Percentiles rank a stretch among this genome's conserved stretches.
Evolutionary conservation across 306 rosid species (phyloP).

Genomic region (Astragalus membranaceus): DNA sequence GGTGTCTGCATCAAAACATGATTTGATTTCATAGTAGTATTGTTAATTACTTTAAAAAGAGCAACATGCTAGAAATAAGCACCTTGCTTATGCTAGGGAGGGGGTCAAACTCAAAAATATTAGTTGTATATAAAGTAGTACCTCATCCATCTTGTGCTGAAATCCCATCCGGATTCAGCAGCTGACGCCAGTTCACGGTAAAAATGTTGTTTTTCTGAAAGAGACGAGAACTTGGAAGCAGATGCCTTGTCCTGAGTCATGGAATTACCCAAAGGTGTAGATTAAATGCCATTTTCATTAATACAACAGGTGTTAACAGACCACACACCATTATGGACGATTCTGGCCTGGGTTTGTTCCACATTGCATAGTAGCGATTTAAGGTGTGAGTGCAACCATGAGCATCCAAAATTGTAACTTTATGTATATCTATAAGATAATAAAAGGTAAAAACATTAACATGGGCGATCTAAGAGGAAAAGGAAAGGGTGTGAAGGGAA

Average conservation of each 20-base stretch:
- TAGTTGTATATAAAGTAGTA: slow-evolving; percentile 23
- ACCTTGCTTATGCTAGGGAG: background rate
- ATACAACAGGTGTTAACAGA: background rate
- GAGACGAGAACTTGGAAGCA: slow-evolving; percentile 56
- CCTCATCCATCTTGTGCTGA: slow-evolving; percentile 96
- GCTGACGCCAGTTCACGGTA: slow-evolving; percentile 74
- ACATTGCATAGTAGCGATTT: slow-evolving; percentile 79
- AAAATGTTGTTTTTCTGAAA: slow-evolving; percentile 45
- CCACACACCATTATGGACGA: slow-evolving; percentile 46
- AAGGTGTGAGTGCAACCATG: slow-evolving; percentile 48
- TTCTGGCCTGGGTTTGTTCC: slow-evolving; percentile 91
- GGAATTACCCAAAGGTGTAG: slow-evolving; percentile 14
- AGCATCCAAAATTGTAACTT: slow-evolving; percentile 47
- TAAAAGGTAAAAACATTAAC: background rate
- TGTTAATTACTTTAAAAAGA: background rate
- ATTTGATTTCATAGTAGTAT: background rate
- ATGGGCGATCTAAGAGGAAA: background rate
- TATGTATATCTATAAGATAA: slow-evolving; percentile 58
- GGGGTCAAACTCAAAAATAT: background rate
- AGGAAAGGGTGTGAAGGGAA: background rate
- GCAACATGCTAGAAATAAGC: background rate
- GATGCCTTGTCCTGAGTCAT: slow-evolving; percentile 49
- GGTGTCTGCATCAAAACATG: slow-evolving; percentile 48
- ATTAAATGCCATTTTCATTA: background rate
- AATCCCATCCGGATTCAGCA: slow-evolving; percentile 96